Evolutionary conservation across 2,329 filamentous ascomycete genomes (phyloP), one percentile per base, ranked within the genome.

Genomic region (Phaeomoniella chlamydospora): DNA sequence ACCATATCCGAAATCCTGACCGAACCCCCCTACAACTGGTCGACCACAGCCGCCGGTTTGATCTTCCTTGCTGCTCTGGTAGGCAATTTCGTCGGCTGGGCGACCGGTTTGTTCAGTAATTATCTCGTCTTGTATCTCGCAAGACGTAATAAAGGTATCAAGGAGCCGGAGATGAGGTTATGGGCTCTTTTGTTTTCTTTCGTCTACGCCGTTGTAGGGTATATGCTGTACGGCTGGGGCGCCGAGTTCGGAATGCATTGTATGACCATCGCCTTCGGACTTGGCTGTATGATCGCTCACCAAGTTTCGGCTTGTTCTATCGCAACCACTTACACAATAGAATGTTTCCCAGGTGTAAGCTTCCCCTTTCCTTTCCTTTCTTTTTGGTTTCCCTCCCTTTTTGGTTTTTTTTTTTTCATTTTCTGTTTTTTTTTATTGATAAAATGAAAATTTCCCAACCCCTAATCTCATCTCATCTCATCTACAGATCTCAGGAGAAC

Each of bases 251-350:
- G n/a, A n/a, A n/a, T n/a, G n/a, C n/a, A n/a, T n/a, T n/a, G n/a
- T n/a, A n/a, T n/a, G n/a, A n/a, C n/a, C n/a, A n/a, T n/a, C n/a
- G n/a, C n/a, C n/a, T n/a, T n/a, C n/a, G n/a, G n/a, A n/a, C n/a
- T n/a, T n/a, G 56, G 53, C 17, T 54, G 48, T 26, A 54, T 61
- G 52, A 59, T 60, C 33, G 54, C 57, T 4, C 55, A 61, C 26
- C 58, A 61, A 40, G 57, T 62, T 3, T 52, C 49, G 2, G 52
- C 55, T 6, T 58, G 55, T 13, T 55, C 50, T 34, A 51, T 59
- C 22, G 55, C 58, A 3, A 60, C 56, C 2, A 52, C 56, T 1
- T 61, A 61, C 45, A 56, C 56, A 2, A 59, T 61, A 56, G 58
- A 61, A 35, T 58, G 54, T 35, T 59, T 59, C 31, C 49, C 54